phyloP scores from a whole-genome alignment of 2,329 filamentous ascomycete species.

The Cladosporium sp. region DNA sequence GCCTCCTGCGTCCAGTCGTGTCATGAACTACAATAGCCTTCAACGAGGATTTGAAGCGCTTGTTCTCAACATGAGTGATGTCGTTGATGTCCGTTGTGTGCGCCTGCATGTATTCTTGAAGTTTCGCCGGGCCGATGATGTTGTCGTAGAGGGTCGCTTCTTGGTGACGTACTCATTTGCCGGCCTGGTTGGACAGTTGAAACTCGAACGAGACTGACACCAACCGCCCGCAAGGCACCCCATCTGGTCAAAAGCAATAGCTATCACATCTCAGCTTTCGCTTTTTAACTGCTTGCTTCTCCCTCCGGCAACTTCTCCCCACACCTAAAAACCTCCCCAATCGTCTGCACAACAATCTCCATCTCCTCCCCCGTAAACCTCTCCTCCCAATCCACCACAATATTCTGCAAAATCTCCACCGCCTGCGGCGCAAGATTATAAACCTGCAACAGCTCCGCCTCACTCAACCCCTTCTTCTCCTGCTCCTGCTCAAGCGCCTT shows the following conservation, averaged over 20 bases:
- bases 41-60: no score
- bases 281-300: background rate
- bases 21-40: no score
- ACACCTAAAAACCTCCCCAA: slow-evolving; percentile 26
- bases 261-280: background rate
- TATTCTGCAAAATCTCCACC: slow-evolving; percentile 36
- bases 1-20: no score
- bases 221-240: background rate
- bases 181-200: no score
- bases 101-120: no score
- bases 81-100: no score
- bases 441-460: slow-evolving; percentile 37
- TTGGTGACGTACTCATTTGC: no score
- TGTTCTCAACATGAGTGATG: no score
- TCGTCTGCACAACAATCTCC: slow-evolving; percentile 32
- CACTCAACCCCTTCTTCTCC: slow-evolving; percentile 36
- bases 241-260: background rate
- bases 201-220: no score
- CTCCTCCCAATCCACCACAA: slow-evolving; percentile 38
- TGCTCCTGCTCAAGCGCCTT: slow-evolving; percentile 32
- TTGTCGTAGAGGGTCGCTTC: no score
- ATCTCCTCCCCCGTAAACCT: slow-evolving; percentile 36
- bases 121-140: no score
- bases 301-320: slow-evolving; percentile 19
- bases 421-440: slow-evolving; percentile 36